A percentile compares a stretch with the other conserved stretches of the same genome.
Evolutionary conservation across 2,329 filamentous ascomycete genomes (phyloP).

Genomic region (Magnaporthiopsis incrustans): DNA sequence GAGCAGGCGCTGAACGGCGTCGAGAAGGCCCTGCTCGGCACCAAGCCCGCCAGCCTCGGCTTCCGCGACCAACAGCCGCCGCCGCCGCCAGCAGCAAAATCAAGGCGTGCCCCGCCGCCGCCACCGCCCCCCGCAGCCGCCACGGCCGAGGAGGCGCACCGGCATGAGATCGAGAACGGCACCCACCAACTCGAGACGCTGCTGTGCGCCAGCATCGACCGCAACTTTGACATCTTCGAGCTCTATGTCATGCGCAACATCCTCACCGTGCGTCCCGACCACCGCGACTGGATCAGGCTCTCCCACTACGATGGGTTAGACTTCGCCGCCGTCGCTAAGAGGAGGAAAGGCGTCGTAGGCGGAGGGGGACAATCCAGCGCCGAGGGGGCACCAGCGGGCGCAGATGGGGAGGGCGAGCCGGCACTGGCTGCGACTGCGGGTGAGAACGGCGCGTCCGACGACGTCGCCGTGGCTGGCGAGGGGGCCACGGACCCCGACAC

Average conservation of each 20-base stretch:
- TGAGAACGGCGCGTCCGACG: neutral
- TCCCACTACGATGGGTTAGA: conserved; percentile 72
- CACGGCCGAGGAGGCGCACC: conserved; percentile 37
- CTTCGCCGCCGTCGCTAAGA: conserved; percentile 22
- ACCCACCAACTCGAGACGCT: conserved; percentile 78
- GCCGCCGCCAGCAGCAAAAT: conserved; percentile 19
- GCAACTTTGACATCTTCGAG: conserved; percentile 79
- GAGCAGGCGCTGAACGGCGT: conserved; percentile 84
- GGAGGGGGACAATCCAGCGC: neutral
- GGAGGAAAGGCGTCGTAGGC: neutral
- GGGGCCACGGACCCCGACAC: conserved; percentile 17
- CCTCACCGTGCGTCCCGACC: conserved; percentile 58
- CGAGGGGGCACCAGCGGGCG: neutral
- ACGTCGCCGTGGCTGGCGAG: neutral
- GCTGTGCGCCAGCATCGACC: conserved; percentile 72
- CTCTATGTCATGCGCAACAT: conserved; percentile 88
- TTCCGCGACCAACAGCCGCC: conserved; percentile 48
- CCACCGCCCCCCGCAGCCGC: conserved; percentile 8
- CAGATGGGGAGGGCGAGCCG: conserved; percentile 10
- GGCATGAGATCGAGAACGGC: conserved; percentile 78
- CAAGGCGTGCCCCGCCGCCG: conserved; percentile 7
- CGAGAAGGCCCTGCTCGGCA: conserved; percentile 70
- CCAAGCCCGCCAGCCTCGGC: conserved; percentile 70
- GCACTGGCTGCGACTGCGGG: neutral
- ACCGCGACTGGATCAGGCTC: conserved; percentile 71